Percentiles rank a stretch among this genome's conserved stretches.
Evolutionary conservation across 768 basidiomycete genomes (phyloP).

Genomic region (Boletus rubroflammeus): DNA sequence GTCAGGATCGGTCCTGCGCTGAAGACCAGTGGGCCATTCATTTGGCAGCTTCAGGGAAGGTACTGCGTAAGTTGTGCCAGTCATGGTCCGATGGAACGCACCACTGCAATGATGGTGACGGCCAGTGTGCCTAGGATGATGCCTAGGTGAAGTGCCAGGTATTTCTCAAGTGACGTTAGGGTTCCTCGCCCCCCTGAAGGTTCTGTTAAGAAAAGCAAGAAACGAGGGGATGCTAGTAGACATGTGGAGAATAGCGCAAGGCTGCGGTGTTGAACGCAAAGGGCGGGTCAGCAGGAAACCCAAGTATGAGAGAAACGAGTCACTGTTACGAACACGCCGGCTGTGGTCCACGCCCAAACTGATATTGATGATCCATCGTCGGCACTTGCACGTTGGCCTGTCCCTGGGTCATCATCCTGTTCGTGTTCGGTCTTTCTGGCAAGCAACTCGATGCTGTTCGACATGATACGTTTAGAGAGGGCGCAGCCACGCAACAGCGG

Average conservation of each 20-base stretch:
- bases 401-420: slow-evolving; percentile 1
- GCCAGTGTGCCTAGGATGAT: slow-evolving; percentile 56
- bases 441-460: slow-evolving; percentile 32
- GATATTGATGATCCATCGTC: slow-evolving; percentile 29
- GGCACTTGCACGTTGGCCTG: slow-evolving; percentile 2
- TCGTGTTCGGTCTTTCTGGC: not conserved
- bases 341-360: slow-evolving; percentile 40
- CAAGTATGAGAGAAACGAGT: not conserved
- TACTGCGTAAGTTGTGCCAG: slow-evolving; percentile 1
- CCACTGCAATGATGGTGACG: slow-evolving; percentile 56
- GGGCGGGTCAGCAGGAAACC: not conserved
- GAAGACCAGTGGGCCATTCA: slow-evolving; percentile 31
- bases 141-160: slow-evolving; percentile 64
- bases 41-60: slow-evolving; percentile 41
- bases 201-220: slow-evolving; percentile 66
- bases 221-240: slow-evolving; percentile 53
- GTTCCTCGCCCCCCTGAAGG: slow-evolving; percentile 38
- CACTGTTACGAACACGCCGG: slow-evolving; percentile 25
- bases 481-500: no score
- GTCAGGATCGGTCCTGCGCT: slow-evolving; percentile 23
- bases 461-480: no score
- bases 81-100: slow-evolving; percentile 23
- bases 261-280: slow-evolving; percentile 20
- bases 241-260: slow-evolving; percentile 34
- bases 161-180: slow-evolving; percentile 66